These are phyloP conservation scores for Patellifolia procumbens DNA, from an alignment of 179 eudicot species.

Conservation along the genomic window DNA sequence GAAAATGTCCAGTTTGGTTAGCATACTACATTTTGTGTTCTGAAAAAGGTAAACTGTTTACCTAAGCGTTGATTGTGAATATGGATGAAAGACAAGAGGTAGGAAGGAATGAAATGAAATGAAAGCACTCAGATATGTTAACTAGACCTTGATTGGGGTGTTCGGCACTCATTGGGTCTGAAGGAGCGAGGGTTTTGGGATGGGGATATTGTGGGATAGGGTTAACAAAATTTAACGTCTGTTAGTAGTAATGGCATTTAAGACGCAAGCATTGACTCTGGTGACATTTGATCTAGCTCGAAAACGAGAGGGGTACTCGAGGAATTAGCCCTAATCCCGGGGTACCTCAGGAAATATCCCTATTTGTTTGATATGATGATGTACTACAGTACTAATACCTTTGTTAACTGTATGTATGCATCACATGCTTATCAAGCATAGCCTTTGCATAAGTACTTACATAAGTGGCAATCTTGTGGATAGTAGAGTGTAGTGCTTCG, in stretches of 20 bases:
- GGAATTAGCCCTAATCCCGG: too few relatives aligned
- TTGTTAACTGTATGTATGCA: not conserved
- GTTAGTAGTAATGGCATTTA: too few relatives aligned
- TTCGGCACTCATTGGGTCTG: not conserved
- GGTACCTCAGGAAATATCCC: too few relatives aligned
- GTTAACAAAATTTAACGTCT: not conserved
- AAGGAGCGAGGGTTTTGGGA: not conserved
- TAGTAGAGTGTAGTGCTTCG: not conserved
- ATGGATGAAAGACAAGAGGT: not conserved
- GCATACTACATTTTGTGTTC: not conserved
- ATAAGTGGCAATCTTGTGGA: not conserved
- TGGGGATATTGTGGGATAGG: not conserved
- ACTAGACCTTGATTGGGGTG: not conserved
- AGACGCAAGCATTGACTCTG: not conserved
- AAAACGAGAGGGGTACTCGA: too few relatives aligned
- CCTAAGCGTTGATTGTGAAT: not conserved
- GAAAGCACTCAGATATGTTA: not conserved
- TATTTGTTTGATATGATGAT: not conserved
- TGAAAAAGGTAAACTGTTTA: not conserved
- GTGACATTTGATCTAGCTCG: not conserved
- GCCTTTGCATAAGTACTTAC: not conserved
- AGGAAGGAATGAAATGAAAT: not conserved
- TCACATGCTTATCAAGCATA: not conserved
- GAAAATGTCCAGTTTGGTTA: not conserved
- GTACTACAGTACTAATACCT: not conserved